phyloP scores from a whole-genome alignment of 1,284 basidiomycete species.

The Trichosporon faecale region DNA sequence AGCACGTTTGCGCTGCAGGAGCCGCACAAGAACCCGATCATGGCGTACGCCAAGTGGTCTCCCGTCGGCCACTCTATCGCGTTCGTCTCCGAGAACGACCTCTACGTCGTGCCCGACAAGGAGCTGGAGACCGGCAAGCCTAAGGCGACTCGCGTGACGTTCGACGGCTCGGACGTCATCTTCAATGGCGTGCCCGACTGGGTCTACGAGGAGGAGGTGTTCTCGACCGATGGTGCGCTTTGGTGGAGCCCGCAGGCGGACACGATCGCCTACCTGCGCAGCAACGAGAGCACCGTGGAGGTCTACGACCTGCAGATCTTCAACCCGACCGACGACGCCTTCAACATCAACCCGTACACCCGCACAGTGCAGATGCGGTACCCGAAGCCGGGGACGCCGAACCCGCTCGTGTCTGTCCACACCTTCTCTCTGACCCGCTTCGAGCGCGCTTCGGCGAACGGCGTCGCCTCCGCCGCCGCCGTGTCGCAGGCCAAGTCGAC shows the following conservation, averaged over 20 bases:
- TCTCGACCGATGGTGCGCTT: slow-evolving; percentile 67
- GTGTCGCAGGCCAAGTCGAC: slow-evolving; percentile 54
- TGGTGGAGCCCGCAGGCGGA: slow-evolving; percentile 88
- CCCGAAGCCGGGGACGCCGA: slow-evolving; percentile 75
- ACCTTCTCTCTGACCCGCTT: slow-evolving; percentile 65
- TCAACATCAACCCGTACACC: slow-evolving; percentile 74
- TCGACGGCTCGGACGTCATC: slow-evolving; percentile 72
- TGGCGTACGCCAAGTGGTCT: slow-evolving; percentile 78
- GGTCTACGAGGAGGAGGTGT: slow-evolving; percentile 95
- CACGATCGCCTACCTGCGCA: slow-evolving; percentile 76
- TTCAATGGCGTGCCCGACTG: slow-evolving; percentile 96
- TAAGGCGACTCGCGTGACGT: slow-evolving; percentile 66
- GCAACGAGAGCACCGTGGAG: slow-evolving; percentile 84
- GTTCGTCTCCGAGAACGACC: slow-evolving; percentile 75
- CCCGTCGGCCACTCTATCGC: slow-evolving; percentile 76
- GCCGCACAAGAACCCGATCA: slow-evolving; percentile 58
- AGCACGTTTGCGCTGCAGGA: slow-evolving; percentile 66
- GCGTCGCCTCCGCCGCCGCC: neutral
- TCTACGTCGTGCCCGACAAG: slow-evolving; percentile 66
- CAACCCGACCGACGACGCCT: slow-evolving; percentile 70
- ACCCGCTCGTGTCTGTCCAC: slow-evolving; percentile 79
- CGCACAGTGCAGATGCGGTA: slow-evolving; percentile 66
- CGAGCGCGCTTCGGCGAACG: slow-evolving; percentile 7
- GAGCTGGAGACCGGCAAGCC: slow-evolving; percentile 27
- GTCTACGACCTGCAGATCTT: slow-evolving; percentile 86